Percentiles rank a stretch among this genome's conserved stretches.
These are phyloP conservation scores for Candida anglica DNA, from an alignment of 805 yeast genomes.

Conservation along the genomic window DNA sequence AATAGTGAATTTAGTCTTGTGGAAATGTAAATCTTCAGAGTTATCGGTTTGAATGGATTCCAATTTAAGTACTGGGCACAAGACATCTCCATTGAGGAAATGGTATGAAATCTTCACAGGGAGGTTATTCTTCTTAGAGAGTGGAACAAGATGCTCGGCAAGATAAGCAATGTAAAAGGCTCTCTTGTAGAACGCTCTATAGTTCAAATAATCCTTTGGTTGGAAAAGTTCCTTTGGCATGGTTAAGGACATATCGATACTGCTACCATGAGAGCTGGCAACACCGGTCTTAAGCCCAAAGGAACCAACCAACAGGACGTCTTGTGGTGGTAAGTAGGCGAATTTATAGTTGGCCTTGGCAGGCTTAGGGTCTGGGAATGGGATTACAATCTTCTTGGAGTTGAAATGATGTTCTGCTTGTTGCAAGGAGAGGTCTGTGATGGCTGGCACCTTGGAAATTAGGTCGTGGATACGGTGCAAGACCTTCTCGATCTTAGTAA, in stretches of 20 bases:
- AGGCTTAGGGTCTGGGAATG: conserved; percentile 91
- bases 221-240: conserved; percentile 78
- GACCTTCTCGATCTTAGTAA: conserved; percentile 65
- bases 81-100: conserved; percentile 68
- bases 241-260: conserved; percentile 75
- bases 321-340: conserved; percentile 64
- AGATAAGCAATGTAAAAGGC: conserved; percentile 81
- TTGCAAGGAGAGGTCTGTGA: conserved; percentile 46
- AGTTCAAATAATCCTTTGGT: conserved; percentile 85
- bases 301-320: conserved; percentile 79
- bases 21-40: conserved; percentile 49
- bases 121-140: conserved; percentile 51
- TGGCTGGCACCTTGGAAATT: conserved; percentile 60
- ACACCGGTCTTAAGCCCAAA: conserved; percentile 85
- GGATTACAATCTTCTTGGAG: conserved; percentile 56
- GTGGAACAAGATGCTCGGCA: conserved; percentile 57
- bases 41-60: conserved; percentile 50
- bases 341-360: conserved; percentile 67
- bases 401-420: conserved; percentile 57
- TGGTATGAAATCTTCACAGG: conserved; percentile 61
- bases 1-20: conserved; percentile 66
- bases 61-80: conserved; percentile 70
- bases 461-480: conserved; percentile 69
- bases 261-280: conserved; percentile 37
- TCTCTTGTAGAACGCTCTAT: conserved; percentile 84